These are phyloP conservation scores for Penicillium bovifimosum DNA, from an alignment of 495 filamentous ascomycete genomes.

Conservation along the genomic window DNA sequence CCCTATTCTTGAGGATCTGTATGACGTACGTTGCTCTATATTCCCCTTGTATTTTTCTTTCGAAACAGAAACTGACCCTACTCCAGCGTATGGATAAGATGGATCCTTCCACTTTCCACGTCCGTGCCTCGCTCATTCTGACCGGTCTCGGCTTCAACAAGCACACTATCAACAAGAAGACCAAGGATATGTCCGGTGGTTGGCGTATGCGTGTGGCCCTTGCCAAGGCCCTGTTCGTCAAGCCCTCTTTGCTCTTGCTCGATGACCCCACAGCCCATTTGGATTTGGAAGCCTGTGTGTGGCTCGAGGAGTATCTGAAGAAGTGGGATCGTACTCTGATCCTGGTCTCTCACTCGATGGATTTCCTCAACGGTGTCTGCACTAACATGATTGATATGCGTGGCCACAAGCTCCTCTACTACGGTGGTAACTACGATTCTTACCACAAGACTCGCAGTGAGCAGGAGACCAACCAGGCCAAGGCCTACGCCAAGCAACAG, in stretches of 20 bases:
- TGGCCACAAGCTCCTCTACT: slow-evolving; percentile 84
- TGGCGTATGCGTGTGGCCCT: slow-evolving; percentile 99
- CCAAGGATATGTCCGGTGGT: slow-evolving; percentile 99
- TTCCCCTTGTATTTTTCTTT: not conserved
- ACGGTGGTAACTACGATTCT: slow-evolving; percentile 99
- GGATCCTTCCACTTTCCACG: slow-evolving; percentile 99
- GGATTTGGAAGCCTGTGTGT: slow-evolving; percentile 98
- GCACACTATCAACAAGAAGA: slow-evolving; percentile 93
- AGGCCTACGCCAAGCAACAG: slow-evolving; percentile 98
- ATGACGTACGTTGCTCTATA: slow-evolving; percentile 65
- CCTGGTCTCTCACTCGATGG: slow-evolving; percentile 93
- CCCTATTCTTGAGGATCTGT: slow-evolving; percentile 87
- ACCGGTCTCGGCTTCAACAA: slow-evolving; percentile 99
- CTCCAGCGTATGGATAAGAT: slow-evolving; percentile 92
- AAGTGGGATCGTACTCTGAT: slow-evolving; percentile 99
- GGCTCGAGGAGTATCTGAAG: slow-evolving; percentile 99
- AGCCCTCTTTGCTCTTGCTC: slow-evolving; percentile 88
- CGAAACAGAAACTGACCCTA: slow-evolving; percentile 24
- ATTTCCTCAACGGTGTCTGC: slow-evolving; percentile 99
- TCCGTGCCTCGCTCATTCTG: slow-evolving; percentile 90
- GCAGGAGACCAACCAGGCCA: slow-evolving; percentile 96
- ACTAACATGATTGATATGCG: slow-evolving; percentile 99
- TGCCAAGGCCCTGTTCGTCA: slow-evolving; percentile 96
- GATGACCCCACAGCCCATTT: slow-evolving; percentile 99
- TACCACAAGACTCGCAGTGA: slow-evolving; percentile 93